Base-by-base conservation (phyloP, 495 filamentous ascomycete genomes). In the Aspergillus indologenus region DNA sequence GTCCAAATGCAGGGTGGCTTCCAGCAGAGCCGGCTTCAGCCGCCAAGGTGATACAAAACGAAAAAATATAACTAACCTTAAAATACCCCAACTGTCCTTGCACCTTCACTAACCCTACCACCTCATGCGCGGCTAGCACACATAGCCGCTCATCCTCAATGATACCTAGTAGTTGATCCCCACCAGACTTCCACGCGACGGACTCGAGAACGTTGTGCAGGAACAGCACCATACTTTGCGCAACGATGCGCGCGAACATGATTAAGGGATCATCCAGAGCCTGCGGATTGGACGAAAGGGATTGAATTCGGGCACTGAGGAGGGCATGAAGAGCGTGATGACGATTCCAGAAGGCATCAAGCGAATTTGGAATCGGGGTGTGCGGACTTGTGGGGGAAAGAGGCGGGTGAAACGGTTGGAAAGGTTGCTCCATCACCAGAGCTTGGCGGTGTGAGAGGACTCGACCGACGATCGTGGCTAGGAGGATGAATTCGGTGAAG, bases 251-350 rank as follows among this genome's bases (percentile, higher is more conserved):
- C 0, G 69, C 63, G 40, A 74, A 74, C 49, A 74, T 57, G 1
- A 81, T 64, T 75, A 83, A 76, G 0, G 80, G 75, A 23, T 83
- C 77, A 5, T 40, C 34, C 34, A 40, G 34, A 11, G 71, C 67
- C 9, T 75, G 65, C 9, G 73, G 66, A 4, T 57, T 60, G 0
- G 53, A 23, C 6, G 57, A 47, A 9, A 67, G 61, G 21, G 56
- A 43, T 5, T 75, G 69, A 17, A 80, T 68, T 6, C 71, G 64
- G 12, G 65, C 60, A 11, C 55, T 73, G 18, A 83, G 55, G 59
- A 77, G 70, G n/a, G 64, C 63, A 51, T 79, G 72, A 7, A 83
- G 52, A 77, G 77, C 81, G 47, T 81, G 70, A 60, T 82, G 79
- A 3, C 79, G 72, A 2, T 64, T 64, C 69, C 75, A 78, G 53